These are phyloP conservation scores for Hypoxylon sp. DNA, from an alignment of 2,329 filamentous ascomycete species.

Conservation along the genomic window DNA sequence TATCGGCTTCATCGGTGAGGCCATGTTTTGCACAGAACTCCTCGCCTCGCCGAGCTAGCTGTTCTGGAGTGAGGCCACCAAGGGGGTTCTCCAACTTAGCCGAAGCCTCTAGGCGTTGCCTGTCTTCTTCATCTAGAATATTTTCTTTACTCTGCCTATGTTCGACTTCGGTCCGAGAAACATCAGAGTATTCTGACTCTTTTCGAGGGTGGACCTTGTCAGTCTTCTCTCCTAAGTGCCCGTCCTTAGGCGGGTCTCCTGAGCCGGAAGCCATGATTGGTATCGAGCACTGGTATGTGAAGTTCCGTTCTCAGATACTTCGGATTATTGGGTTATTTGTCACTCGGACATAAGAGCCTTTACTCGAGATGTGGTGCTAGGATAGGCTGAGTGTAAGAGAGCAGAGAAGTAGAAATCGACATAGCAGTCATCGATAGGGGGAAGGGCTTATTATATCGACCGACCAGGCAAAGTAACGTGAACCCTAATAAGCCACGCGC, in stretches of 20 bases:
- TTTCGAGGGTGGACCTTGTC: constrained; percentile 45
- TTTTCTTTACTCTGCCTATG: constrained; percentile 43
- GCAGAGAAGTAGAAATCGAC: constrained; percentile 18
- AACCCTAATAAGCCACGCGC: constrained; percentile 17
- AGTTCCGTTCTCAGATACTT: constrained; percentile 5
- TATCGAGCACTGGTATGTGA: constrained; percentile 12
- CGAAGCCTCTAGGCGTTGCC: constrained; percentile 56
- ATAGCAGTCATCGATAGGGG: constrained; percentile 16
- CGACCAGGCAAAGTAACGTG: constrained; percentile 12
- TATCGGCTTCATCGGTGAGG: constrained; percentile 68
- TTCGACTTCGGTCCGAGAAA: constrained; percentile 52
- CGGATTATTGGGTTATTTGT: constrained; percentile 6
- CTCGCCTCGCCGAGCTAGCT: constrained; percentile 70
- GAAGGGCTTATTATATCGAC: constrained; percentile 33
- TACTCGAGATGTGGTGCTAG: constrained; percentile 16
- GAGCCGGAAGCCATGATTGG: constrained; percentile 40
- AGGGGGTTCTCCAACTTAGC: constrained; percentile 60
- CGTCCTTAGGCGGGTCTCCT: constrained; percentile 30
- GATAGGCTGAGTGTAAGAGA: constrained; percentile 9
- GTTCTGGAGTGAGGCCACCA: constrained; percentile 57
- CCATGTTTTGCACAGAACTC: constrained; percentile 71
- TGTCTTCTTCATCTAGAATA: constrained; percentile 49
- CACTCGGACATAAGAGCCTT: not conserved
- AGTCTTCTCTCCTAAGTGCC: constrained; percentile 34
- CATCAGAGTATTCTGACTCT: constrained; percentile 47